A percentile compares a stretch with the other conserved stretches of the same genome.
phyloP scores from a whole-genome alignment of 371 early-diverging fungal species.

The Mortierella sp. region DNA sequence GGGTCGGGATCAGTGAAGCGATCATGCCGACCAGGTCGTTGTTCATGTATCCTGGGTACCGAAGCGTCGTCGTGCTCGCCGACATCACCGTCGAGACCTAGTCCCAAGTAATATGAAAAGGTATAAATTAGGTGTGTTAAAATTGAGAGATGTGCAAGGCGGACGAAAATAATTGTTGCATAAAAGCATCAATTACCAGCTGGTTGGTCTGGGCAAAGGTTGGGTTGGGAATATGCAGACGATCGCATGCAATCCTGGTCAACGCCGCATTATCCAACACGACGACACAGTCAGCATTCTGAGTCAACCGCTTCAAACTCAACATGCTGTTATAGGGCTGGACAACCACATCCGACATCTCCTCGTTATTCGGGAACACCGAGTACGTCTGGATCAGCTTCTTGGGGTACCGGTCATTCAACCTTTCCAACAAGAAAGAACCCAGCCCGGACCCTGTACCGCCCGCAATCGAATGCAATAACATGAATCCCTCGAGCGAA shows the following conservation, averaged over 20 bases:
- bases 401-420: conserved; percentile 98
- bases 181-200: conserved; percentile 70
- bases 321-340: conserved; percentile 99
- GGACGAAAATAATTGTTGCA: not conserved
- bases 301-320: conserved; percentile 91
- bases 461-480: conserved; percentile 96
- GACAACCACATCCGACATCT: conserved; percentile 98
- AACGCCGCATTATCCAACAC: conserved; percentile 97
- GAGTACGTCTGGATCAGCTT: conserved; percentile 98
- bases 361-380: conserved; percentile 99
- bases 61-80: conserved; percentile 97
- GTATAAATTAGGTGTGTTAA: not conserved
- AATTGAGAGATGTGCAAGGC: not conserved
- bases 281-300: conserved; percentile 96
- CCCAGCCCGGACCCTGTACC: conserved; percentile 98
- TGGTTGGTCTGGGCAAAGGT: conserved; percentile 98
- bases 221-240: conserved; percentile 93
- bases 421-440: conserved; percentile 87
- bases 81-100: conserved; percentile 98
- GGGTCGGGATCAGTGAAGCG: conserved; percentile 95
- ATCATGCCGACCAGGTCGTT: conserved; percentile 97
- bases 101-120: not conserved
- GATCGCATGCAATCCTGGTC: conserved; percentile 93
- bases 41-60: conserved; percentile 99
- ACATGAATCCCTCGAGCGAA: conserved; percentile 91